Conservation (phyloP, 192 early-diverging fungal genomes). For the Powellomyces hirtus region DNA sequence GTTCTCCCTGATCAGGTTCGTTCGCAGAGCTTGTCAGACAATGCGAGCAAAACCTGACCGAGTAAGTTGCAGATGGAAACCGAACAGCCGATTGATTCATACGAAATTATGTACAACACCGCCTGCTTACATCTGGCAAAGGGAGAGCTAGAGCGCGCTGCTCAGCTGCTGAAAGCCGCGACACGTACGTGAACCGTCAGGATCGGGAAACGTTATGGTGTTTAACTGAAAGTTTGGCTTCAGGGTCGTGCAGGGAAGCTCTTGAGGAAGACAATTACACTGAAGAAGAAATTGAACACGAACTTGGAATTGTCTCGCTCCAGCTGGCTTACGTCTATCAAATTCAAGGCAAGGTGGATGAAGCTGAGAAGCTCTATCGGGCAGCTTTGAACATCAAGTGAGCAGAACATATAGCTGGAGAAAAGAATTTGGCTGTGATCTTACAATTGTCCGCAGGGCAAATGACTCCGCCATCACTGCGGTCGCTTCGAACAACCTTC, state of each 20-base stretch:
- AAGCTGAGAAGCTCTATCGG: slow-evolving; percentile 62
- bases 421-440: not conserved
- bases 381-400: slow-evolving; percentile 57
- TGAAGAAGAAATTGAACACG: slow-evolving; percentile 66
- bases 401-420: not conserved
- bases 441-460: slow-evolving; percentile 23
- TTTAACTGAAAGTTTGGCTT: slow-evolving; percentile 3
- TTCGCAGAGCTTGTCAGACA: slow-evolving; percentile 36
- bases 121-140: slow-evolving; percentile 58
- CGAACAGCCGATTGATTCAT: slow-evolving; percentile 55
- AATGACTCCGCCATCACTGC: slow-evolving; percentile 56
- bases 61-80: slow-evolving; percentile 38
- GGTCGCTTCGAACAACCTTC: slow-evolving; percentile 70
- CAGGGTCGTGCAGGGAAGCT: slow-evolving; percentile 48
- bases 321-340: slow-evolving; percentile 72
- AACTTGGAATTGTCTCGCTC: slow-evolving; percentile 57
- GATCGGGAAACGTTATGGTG: too few relatives aligned
- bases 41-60: too few relatives aligned
- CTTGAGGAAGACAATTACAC: slow-evolving; percentile 49
- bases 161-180: slow-evolving; percentile 51
- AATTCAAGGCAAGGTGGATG: slow-evolving; percentile 45
- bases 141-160: slow-evolving; percentile 52
- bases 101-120: slow-evolving; percentile 67
- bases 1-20: slow-evolving; percentile 11
- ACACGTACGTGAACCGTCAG: too few relatives aligned